Percentiles rank a stretch among this genome's conserved stretches.
phyloP scores from a whole-genome alignment of 208 protist species.

The Trypanosoma scelopori region DNA sequence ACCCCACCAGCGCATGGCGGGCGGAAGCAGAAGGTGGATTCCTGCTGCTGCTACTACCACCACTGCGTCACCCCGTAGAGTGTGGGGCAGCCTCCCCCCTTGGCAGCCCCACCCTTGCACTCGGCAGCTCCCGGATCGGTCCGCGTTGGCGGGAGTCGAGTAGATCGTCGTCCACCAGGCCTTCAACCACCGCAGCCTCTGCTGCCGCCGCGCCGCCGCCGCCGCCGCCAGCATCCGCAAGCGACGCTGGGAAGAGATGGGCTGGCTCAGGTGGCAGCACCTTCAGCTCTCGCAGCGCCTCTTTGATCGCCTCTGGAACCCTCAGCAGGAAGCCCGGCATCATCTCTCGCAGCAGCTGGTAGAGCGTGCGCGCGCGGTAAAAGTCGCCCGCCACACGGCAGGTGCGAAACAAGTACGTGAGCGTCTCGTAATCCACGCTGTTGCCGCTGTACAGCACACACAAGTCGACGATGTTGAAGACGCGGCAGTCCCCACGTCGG shows the following conservation, averaged over 20 bases:
- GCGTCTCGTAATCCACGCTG: conserved; percentile 68
- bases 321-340: conserved; percentile 80
- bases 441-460: conserved; percentile 82
- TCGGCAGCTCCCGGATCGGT: conserved; percentile 27
- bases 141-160: not conserved
- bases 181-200: conserved; percentile 4
- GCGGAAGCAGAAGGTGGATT: too few species aligned
- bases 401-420: conserved; percentile 71
- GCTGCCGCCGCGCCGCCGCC: not conserved
- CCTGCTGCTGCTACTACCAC: too few species aligned
- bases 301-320: conserved; percentile 43
- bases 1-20: too few species aligned
- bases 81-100: too few species aligned
- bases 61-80: too few species aligned
- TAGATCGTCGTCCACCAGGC: conserved; percentile 19
- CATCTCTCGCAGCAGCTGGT: conserved; percentile 72
- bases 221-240: not conserved
- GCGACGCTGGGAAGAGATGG: conserved; percentile 45
- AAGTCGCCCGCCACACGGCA: conserved; percentile 78
- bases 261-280: conserved; percentile 47
- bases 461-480: conserved; percentile 86
- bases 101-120: too few species aligned
- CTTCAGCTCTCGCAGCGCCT: conserved; percentile 62
- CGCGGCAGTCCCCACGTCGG: conserved; percentile 71
- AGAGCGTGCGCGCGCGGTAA: conserved; percentile 72